phyloP scores from a whole-genome alignment of 345 rosid genomes.

The rapeseed (Brassica napus) region Da-Ae NC_063452.1:20227501-20228000 shows the following conservation, averaged over 20 bases:
- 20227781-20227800: constrained; percentile 23
- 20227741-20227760: constrained; percentile 23
- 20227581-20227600: neutral
- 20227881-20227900: neutral
- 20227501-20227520: neutral
- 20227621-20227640: constrained; percentile 30
- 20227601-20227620: constrained; percentile 7
- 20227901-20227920: constrained; percentile 5
- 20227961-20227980: neutral
- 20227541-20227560: neutral
- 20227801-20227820: constrained; percentile 36
- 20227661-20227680: neutral
- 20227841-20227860: too few species aligned
- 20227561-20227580: neutral
- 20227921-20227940: neutral
- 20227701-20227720: constrained; percentile 25
- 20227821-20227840: neutral
- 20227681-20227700: constrained; percentile 7
- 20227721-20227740: constrained; percentile 40
- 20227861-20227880: neutral
- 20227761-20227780: constrained; percentile 36
- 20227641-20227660: constrained; percentile 30
- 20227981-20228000: neutral
- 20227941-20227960: neutral
- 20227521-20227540: neutral